These are phyloP conservation scores for Gardenia jasminoides DNA, from an alignment of 257 asterid genomes.

Conservation along the genomic window DNA sequence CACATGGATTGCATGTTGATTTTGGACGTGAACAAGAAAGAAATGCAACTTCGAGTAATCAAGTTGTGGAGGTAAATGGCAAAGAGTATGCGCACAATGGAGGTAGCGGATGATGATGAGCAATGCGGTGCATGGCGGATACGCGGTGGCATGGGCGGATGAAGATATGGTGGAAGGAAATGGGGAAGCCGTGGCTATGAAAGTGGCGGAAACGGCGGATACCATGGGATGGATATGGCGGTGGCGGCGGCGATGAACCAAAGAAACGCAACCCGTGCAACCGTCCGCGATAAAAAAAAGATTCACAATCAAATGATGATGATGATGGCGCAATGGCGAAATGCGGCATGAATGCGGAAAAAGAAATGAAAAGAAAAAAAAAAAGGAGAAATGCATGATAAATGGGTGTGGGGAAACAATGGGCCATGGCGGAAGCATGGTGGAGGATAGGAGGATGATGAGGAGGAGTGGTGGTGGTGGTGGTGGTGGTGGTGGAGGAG, in stretches of 20 bases:
- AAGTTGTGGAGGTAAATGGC: conserved; percentile 12
- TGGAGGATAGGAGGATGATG: background rate
- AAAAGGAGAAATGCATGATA: too few relatives aligned
- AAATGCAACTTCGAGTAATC: conserved; percentile 23
- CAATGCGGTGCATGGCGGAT: too few relatives aligned
- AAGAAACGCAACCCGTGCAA: too few relatives aligned
- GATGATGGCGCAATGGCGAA: too few relatives aligned
- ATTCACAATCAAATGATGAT: too few relatives aligned
- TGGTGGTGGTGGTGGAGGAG: background rate
- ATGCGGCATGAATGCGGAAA: too few relatives aligned
- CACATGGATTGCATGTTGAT: background rate
- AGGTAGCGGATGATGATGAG: too few relatives aligned
- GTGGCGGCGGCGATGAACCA: conserved; percentile 14
- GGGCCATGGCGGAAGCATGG: background rate
- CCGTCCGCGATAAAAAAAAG: too few relatives aligned
- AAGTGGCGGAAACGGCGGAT: background rate
- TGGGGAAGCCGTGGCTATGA: conserved; percentile 14
- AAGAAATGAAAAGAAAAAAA: too few relatives aligned
- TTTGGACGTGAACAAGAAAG: conserved; percentile 10
- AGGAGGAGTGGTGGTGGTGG: background rate
- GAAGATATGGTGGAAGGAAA: too few relatives aligned
- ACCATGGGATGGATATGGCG: background rate
- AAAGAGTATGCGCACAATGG: conserved; percentile 9
- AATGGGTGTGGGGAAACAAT: too few relatives aligned
- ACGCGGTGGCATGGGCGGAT: too few relatives aligned